Conservation (phyloP, 768 basidiomycete genomes). For the Mycena belliarum region DNA sequence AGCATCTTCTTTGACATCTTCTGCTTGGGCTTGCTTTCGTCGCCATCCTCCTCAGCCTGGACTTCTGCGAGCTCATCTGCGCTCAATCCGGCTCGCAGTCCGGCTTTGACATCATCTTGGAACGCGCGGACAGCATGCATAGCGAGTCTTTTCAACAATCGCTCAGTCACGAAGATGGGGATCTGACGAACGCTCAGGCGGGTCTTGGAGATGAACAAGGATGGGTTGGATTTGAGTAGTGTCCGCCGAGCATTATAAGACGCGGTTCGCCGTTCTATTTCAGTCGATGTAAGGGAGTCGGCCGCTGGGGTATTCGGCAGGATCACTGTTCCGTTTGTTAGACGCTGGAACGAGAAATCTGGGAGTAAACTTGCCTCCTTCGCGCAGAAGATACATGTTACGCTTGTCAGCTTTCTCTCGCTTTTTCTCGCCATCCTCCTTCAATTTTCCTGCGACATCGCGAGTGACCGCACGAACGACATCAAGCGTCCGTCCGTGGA, state of each 20-base stretch:
- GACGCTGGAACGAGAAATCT: neutral
- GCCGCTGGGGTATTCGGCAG: constrained; percentile 86
- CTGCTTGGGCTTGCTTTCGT: constrained; percentile 31
- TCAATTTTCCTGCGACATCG: constrained; percentile 84
- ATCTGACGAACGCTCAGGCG: constrained; percentile 93
- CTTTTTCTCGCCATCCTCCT: constrained; percentile 82
- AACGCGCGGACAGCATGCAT: constrained; percentile 80
- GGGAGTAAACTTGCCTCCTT: constrained; percentile 72
- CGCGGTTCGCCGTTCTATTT: constrained; percentile 81
- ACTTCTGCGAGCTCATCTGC: constrained; percentile 69
- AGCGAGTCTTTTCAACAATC: constrained; percentile 84
- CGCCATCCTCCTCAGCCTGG: constrained; percentile 23
- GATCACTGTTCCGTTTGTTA: constrained; percentile 59
- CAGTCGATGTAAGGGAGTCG: constrained; percentile 62
- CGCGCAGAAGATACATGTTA: constrained; percentile 92
- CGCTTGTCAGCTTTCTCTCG: constrained; percentile 92
- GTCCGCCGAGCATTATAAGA: constrained; percentile 85
- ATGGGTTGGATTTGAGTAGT: constrained; percentile 88
- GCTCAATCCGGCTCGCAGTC: constrained; percentile 58
- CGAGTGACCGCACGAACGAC: constrained; percentile 89
- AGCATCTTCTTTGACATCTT: constrained; percentile 26
- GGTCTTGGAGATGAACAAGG: constrained; percentile 91
- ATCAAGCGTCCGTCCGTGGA: constrained; percentile 92
- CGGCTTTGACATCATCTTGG: constrained; percentile 71
- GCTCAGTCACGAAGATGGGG: constrained; percentile 87